Percentiles rank a stretch among this genome's conserved stretches.
Evolutionary conservation across 768 basidiomycete genomes (phyloP).

Genomic region (Mycena indigotica): DNA sequence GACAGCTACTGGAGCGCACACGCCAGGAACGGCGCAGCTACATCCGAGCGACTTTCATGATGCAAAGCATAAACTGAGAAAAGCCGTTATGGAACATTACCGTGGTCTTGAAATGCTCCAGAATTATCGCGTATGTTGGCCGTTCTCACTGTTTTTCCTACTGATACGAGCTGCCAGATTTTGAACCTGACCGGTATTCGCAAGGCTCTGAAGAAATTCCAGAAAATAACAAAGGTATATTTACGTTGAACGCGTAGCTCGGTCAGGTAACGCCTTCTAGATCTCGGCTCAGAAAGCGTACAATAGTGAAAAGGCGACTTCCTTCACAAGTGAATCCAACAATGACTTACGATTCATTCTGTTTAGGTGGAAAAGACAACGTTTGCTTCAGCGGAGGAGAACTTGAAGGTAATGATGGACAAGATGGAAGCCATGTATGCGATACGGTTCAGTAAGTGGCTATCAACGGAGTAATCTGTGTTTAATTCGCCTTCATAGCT

Average conservation of each 20-base stretch:
- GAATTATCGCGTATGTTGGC: slow-evolving; percentile 74
- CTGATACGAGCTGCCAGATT: slow-evolving; percentile 45
- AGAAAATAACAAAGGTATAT: slow-evolving; percentile 70
- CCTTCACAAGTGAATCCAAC: too few species aligned
- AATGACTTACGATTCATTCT: slow-evolving; percentile 2
- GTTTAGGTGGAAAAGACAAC: slow-evolving; percentile 65
- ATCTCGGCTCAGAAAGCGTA: slow-evolving; percentile 75
- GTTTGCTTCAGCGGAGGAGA: slow-evolving; percentile 60
- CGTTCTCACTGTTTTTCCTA: neutral
- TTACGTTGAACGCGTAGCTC: neutral
- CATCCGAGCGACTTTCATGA: slow-evolving; percentile 80
- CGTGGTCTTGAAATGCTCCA: slow-evolving; percentile 83
- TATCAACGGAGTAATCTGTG: too few species aligned
- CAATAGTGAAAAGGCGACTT: slow-evolving; percentile 71
- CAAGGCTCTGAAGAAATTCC: slow-evolving; percentile 85
- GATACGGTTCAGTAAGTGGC: slow-evolving; percentile 65
- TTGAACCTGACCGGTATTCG: slow-evolving; percentile 90
- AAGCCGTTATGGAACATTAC: slow-evolving; percentile 84
- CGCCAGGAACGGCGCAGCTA: slow-evolving; percentile 29
- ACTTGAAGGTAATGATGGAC: slow-evolving; percentile 66
- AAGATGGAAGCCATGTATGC: slow-evolving; percentile 81
- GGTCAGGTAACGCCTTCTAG: slow-evolving; percentile 32
- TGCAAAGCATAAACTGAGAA: slow-evolving; percentile 85
- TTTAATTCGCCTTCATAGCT: slow-evolving; percentile 32
- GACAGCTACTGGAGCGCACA: neutral